phyloP scores from a whole-genome alignment of 257 asterid species.

The Lycium ferocissimum region DNA sequence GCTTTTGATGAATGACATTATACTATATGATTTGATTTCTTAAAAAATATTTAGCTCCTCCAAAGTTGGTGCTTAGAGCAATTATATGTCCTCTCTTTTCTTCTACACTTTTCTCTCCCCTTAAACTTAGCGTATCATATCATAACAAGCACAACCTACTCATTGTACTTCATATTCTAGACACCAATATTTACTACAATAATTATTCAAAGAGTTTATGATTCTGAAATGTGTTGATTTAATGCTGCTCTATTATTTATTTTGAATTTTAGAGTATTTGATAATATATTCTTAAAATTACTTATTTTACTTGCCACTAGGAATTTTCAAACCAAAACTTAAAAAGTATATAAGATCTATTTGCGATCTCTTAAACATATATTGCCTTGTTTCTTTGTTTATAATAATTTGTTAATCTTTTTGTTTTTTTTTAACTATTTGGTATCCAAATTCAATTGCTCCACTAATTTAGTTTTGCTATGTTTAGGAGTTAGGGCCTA shows the following conservation, averaged over 20 bases:
- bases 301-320: neutral
- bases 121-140: neutral
- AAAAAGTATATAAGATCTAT: no score
- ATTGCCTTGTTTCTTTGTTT: no score
- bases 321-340: neutral
- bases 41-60: neutral
- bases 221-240: neutral
- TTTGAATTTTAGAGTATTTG: no score
- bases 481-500: no score
- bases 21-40: conserved; percentile 24
- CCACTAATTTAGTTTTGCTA: no score
- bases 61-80: conserved; percentile 18
- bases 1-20: neutral
- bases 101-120: neutral
- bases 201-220: neutral
- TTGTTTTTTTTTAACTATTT: no score
- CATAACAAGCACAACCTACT: neutral
- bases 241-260: no score
- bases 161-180: conserved; percentile 25
- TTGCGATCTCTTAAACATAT: no score
- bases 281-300: neutral
- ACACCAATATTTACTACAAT: neutral
- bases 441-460: no score
- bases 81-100: neutral
- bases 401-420: no score